Evolutionary conservation across 1,139 yeast species (phyloP).

Genomic region (Geotrichum citri-aurantii): DNA sequence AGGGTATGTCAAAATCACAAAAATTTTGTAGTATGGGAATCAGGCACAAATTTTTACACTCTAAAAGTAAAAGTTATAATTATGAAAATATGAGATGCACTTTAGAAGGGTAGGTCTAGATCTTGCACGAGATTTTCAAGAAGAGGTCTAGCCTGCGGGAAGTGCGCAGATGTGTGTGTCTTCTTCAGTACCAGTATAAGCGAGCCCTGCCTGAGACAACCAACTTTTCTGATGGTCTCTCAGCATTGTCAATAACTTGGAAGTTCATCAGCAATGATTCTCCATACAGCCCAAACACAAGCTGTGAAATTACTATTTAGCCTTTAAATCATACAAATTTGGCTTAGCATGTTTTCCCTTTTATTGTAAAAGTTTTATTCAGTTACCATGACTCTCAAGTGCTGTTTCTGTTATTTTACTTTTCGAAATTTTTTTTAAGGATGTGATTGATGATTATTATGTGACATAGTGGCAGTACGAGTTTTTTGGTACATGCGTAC

Average conservation of each 20-base stretch:
- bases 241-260: background rate
- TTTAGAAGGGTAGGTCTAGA: too few relatives aligned
- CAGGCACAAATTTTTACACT: background rate
- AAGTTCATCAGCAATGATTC: background rate
- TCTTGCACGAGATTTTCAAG: background rate
- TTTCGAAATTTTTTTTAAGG: too few relatives aligned
- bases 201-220: background rate
- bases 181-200: background rate
- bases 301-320: too few relatives aligned
- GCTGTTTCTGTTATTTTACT: too few relatives aligned
- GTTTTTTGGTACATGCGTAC: background rate
- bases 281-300: background rate
- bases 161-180: background rate
- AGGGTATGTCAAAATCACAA: too few relatives aligned
- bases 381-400: too few relatives aligned
- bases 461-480: background rate
- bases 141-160: background rate
- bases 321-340: too few relatives aligned
- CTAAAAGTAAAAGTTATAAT: too few relatives aligned
- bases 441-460: background rate
- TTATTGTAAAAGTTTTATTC: too few relatives aligned
- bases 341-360: too few relatives aligned
- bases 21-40: too few relatives aligned
- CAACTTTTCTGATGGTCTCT: background rate
- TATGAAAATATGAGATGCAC: too few relatives aligned